Conservation (phyloP, 2,329 filamentous ascomycete species). For the Diplodia seriata region DNA sequence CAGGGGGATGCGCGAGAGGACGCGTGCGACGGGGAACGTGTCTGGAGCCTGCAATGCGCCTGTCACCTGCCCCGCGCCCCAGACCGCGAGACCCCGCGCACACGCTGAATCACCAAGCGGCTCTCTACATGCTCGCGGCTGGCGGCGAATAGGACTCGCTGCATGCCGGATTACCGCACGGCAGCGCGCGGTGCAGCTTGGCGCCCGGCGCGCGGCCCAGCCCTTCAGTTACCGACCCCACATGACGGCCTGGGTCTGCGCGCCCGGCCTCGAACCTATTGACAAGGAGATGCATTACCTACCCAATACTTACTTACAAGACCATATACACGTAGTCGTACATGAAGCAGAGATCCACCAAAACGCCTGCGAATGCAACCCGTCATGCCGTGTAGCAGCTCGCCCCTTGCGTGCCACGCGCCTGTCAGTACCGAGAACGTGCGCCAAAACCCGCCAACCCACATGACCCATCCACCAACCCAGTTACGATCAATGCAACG, state of each 20-base stretch:
- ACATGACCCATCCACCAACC: constrained; percentile 30
- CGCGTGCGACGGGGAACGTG: neutral
- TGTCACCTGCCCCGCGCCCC: constrained; percentile 20
- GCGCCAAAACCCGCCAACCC: constrained; percentile 25
- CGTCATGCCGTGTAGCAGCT: neutral
- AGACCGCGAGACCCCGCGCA: neutral
- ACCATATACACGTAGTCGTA: constrained; percentile 23
- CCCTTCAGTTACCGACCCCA: constrained; percentile 21
- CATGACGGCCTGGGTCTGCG: neutral
- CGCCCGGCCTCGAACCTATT: constrained; percentile 6
- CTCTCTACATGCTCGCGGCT: neutral
- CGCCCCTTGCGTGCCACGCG: neutral
- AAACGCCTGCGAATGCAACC: constrained; percentile 28
- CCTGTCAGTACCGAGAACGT: constrained; percentile 25
- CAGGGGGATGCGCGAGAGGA: constrained; percentile 11
- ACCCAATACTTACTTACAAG: constrained; percentile 21
- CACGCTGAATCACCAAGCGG: neutral
- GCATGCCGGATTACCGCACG: constrained; percentile 8
- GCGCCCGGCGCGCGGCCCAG: constrained; percentile 14
- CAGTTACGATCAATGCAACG: constrained; percentile 26
- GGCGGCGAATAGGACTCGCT: constrained; percentile 16
- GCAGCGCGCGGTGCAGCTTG: constrained; percentile 8
- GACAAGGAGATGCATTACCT: constrained; percentile 20
- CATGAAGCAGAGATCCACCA: constrained; percentile 24
- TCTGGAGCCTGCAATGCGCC: neutral